Evolutionary conservation across 2,329 filamentous ascomycete species (phyloP), one percentile per base, ranked within the genome.

Genomic region (Zymoseptoria crescenta): DNA sequence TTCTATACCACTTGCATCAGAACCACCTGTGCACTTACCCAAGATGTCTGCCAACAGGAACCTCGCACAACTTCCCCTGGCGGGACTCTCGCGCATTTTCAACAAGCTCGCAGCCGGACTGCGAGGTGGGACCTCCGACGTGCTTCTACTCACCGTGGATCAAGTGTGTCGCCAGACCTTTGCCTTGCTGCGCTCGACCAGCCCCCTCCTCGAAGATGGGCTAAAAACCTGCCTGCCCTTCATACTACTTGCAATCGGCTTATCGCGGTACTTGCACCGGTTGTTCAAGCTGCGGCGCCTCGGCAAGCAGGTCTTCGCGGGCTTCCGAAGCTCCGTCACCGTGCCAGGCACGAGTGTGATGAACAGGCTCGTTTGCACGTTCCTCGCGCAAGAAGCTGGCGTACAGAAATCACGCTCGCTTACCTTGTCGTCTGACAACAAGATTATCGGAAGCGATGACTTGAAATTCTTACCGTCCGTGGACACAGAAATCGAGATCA

Each of bases 331-430:
- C 27, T 70, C 65, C 2, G 67, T 77, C 21, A 66, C 70, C 9
- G 73, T 77, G 49, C 72, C 76, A 29, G 71, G 73, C 20, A 59
- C 70, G 8, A 74, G 78, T 51, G 66, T 70, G n/a, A 60, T 78
- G 0, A 75, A 74, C 62, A 52, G 64, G 6, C 68, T 69, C n/a
- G 65, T 76, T 6, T 66, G 76, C 35, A 58, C 69, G 21, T 78
- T 75, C 74, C 70, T 76, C n/a, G 60, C 41, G 52, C 21, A 16
- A 16, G 20, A 8, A 16, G 10, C 29, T 21, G 51, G 51, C n/a
- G n/a, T n/a, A 52, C 51, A 52, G 10, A 16, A 52, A 4, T 16
- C 51, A 27, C 51, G 51, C 24, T 52, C 24, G 7, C 8, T 52
- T 7, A 24, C 19, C n/a, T n/a, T n/a, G n/a, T n/a, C n/a, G n/a